Percentiles rank a stretch among this genome's conserved stretches.
Conservation (phyloP, 352 stramenopile genomes). For the Pythium biforme region DNA sequence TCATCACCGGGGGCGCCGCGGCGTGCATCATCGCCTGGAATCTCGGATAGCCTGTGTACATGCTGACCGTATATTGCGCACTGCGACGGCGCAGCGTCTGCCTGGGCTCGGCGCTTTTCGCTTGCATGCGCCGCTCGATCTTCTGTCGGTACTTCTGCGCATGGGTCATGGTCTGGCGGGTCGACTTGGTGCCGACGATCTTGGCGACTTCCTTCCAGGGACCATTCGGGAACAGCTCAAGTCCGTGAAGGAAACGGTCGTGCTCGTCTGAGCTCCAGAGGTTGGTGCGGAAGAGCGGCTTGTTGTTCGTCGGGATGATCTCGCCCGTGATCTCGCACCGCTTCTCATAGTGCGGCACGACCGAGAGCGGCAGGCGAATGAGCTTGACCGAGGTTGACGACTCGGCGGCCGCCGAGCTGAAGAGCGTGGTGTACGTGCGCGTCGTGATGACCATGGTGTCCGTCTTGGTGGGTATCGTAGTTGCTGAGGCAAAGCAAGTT, state of each 20-base stretch:
- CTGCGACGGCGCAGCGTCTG: no score
- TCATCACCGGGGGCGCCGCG: no score
- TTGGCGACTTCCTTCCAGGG: slow-evolving; percentile 67
- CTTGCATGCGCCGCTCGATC: slow-evolving; percentile 69
- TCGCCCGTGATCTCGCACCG: slow-evolving; percentile 1
- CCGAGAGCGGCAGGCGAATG: slow-evolving; percentile 11
- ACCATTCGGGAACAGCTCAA: slow-evolving; percentile 57
- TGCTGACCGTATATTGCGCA: no score
- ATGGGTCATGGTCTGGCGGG: slow-evolving; percentile 72
- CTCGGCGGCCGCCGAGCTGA: no score
- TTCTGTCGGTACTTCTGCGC: slow-evolving; percentile 43
- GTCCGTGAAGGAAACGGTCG: slow-evolving; percentile 55
- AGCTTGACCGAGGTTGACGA: background rate
- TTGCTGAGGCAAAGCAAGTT: no score
- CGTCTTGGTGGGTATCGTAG: no score
- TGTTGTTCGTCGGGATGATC: background rate
- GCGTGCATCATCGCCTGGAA: no score
- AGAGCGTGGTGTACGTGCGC: no score
- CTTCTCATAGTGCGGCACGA: slow-evolving; percentile 7
- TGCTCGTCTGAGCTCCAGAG: slow-evolving; percentile 35
- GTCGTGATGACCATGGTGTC: no score
- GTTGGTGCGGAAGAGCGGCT: slow-evolving; percentile 11
- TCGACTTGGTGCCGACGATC: slow-evolving; percentile 75
- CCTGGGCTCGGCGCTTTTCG: background rate
- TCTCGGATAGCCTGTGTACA: no score